Evolutionary conservation across 257 asterid species (phyloP), one percentile per base, ranked within the genome.

Genomic region (Cordia subcordata): DNA sequence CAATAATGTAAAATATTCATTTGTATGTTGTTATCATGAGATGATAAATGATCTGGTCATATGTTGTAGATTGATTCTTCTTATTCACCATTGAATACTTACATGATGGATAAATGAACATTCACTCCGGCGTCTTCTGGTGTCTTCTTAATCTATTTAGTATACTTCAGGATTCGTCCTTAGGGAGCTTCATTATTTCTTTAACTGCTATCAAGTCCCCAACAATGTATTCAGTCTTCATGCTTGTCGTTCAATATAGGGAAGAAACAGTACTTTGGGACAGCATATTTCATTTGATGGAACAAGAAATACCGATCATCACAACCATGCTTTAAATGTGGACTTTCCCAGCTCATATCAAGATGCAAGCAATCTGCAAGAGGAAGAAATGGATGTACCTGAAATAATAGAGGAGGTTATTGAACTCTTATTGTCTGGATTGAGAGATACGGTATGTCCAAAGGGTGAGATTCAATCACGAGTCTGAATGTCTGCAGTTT

Each of bases 371-470:
- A 77, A 58, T 72, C 64, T 56, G 23, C 76, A 80, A 68, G 96
- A 88, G 81, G 99, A 86, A 66, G 91, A 81, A 55, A 81, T 86
- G 85, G 99, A 84, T 76, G 88, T 93, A 66, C 99, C 97, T 62
- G 99, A 93, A 61, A 71, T 76, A 32, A 68, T 89, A 55, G 99
- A 88, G 85, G 97, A 93, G 68, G 75, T 86, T 47, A 84, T 89
- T 39, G 97, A 86, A 70, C 75, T 82, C 70, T 49, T 93, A 70
- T 77, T 82, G 58, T 81, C 91, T 64, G 97, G 95, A 64, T 74
- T 93, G 80, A 74, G 85, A 74, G 99, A 93, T 65, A 85, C 89
- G 85, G 99, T 93, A 82, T 69, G 89, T 74, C 42, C 53, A 65
- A 72, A 65, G 67, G 74, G 73, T 79, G 69, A 64, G 67, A 66